Base-by-base conservation (phyloP, 345 rosid species). In the Camelina sativa region DNA sequence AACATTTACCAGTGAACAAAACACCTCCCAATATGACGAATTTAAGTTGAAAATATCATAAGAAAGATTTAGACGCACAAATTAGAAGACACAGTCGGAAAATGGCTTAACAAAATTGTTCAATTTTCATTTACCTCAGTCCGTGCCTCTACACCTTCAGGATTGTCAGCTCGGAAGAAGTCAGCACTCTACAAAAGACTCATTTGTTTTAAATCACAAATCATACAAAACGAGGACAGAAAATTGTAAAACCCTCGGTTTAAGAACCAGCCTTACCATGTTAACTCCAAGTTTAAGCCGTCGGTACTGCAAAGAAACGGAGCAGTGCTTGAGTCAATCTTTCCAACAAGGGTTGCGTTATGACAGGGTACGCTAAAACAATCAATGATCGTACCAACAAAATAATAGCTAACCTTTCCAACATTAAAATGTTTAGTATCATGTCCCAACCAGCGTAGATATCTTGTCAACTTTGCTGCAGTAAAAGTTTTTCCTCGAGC, bases 401-500 rank as follows among this genome's bases (percentile, higher is more conserved):
- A 51, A 54, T 30, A 65, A 54, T 30, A 65, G 43, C 69, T 51
- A 38, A 88, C 99, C 99, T 96, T 96, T 68, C 99, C 99, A 82
- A 96, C 98, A 81, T 92, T 96, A 82, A 96, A 96, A 80, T 96
- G 99, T 78, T 96, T 96, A 52, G 99, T 96, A 15, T 92, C 89
- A 79, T 96, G 99, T 46, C 99, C 99, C 86, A 96, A 84, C 99
- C 99, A 96, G 56, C 98, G 94, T 65, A 96, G 91, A 80, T 96
- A 96, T 82, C 99, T 88, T 47, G 99, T 96, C 75, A 96, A 94
- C 80, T 96, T 96, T 54, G 82, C 98, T 34, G 99, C 96, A 82
- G 99, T 96, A 73, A 96, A 96, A 47, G 99, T 92, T 83, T 96
- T 96, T 53, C 99, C 99, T 74, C 98, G 90, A 77, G 97, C 99